Conservation (phyloP, 495 filamentous ascomycete genomes). For the Thozetella sp. region DNA sequence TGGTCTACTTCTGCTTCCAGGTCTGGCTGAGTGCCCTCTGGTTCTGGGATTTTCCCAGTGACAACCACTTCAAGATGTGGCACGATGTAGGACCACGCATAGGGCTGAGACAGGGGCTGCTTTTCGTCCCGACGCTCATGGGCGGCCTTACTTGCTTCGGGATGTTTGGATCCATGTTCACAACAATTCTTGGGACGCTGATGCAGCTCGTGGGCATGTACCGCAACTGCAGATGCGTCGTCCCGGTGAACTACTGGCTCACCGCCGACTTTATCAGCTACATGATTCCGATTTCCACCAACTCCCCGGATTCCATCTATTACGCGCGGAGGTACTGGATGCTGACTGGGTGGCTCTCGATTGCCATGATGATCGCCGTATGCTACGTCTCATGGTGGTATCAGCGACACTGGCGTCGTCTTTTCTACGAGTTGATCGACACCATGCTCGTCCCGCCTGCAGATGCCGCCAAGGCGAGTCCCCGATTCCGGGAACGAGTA, state of each 20-base stretch:
- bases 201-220: constrained; percentile 37
- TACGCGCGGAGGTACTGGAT: constrained; percentile 4
- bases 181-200: constrained; percentile 30
- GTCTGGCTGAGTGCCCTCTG: constrained; percentile 33
- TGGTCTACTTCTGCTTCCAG: constrained; percentile 41
- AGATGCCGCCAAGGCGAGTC: too few relatives aligned
- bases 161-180: constrained; percentile 28
- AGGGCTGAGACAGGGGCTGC: too few relatives aligned
- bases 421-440: background rate
- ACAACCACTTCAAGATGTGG: constrained; percentile 15
- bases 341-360: background rate
- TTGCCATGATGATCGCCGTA: background rate
- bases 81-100: too few relatives aligned
- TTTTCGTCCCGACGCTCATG: constrained; percentile 15
- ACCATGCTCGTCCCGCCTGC: too few relatives aligned
- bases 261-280: background rate
- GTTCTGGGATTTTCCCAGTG: constrained; percentile 12
- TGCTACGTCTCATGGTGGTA: background rate
- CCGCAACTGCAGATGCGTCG: constrained; percentile 29
- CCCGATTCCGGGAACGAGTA: too few relatives aligned
- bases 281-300: background rate
- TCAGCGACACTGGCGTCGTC: background rate
- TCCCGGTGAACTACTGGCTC: constrained; percentile 3
- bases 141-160: constrained; percentile 22
- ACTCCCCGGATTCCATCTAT: background rate